Evolutionary conservation across 2,329 filamentous ascomycete species (phyloP), one percentile per base, ranked within the genome.

Genomic region (Cyphellophora europaea): DNA sequence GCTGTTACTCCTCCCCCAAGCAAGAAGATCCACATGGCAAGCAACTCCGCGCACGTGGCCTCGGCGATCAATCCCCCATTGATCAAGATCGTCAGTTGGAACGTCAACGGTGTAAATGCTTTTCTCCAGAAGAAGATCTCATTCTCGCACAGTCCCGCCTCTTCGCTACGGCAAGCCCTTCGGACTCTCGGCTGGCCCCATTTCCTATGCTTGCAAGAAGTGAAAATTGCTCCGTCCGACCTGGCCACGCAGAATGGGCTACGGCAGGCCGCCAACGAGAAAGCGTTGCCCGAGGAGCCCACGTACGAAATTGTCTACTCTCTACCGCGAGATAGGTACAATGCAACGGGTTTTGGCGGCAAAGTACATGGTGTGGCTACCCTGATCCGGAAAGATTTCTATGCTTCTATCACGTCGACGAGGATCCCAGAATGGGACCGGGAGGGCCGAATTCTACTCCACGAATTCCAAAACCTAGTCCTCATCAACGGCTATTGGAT

Each of bases 401-500:
- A 32, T 33, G 39, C 52, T 8, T 17, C 38, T 2, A 37, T 49
- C 14, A 51, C 60, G 6, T 40, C 49, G 0, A 53, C 65, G 0
- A 54, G 63, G 5, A 57, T 55, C 1, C 65, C 69, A 0, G 50
- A 58, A 6, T 74, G 67, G 69, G 69, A 74, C 35, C 44, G 53
- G 2, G 69, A 74, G 56, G 70, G 69, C 3, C 59, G 69, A 0
- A 57, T 73, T 4, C 55, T 62, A n/a, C 53, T 73, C 14, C 45
- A 48, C 25, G 41, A 46, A 27, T 33, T 45, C 16, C 19, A 34
- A 14, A 32, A 29, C 4, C 27, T 48, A 13, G 42, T 43, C 10
- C 49, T 74, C 14, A 57, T 71, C 48, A 72, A 73, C 43, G 57
- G 71, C 18, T 73, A 72, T 44, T 65, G 66, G 27, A 63, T 71